phyloP scores from a whole-genome alignment of 1,139 yeast species.

The Yamadazyma diddensiae region DNA sequence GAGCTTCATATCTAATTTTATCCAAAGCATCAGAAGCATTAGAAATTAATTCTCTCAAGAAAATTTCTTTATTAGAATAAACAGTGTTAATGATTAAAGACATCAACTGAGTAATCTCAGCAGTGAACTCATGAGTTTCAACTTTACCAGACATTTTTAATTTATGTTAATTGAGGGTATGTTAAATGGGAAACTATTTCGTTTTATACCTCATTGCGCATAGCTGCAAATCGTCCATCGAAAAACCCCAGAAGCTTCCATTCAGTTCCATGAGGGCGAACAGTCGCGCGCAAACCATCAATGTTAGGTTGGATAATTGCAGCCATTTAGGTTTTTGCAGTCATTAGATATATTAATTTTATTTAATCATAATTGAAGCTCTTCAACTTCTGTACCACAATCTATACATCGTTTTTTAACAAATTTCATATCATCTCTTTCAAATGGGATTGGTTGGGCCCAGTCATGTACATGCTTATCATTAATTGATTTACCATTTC shows the following conservation, averaged over 20 bases:
- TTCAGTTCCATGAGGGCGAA: slow-evolving; percentile 29
- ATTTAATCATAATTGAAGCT: slow-evolving; percentile 27
- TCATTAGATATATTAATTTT: not conserved
- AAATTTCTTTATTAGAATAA: slow-evolving; percentile 98
- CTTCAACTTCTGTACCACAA: slow-evolving; percentile 88
- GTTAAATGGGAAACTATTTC: slow-evolving; percentile 5
- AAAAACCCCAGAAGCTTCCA: slow-evolving; percentile 28
- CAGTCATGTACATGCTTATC: slow-evolving; percentile 75
- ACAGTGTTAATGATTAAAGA: slow-evolving; percentile 99
- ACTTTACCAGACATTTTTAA: slow-evolving; percentile 54
- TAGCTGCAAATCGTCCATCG: slow-evolving; percentile 15
- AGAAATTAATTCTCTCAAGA: slow-evolving; percentile 98
- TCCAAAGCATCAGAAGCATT: slow-evolving; percentile 87
- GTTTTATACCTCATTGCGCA: slow-evolving; percentile 7
- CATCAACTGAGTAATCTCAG: slow-evolving; percentile 99
- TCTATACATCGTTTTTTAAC: slow-evolving; percentile 64
- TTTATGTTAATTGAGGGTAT: not conserved
- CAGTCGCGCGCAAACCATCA: not conserved
- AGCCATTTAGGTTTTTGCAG: not conserved
- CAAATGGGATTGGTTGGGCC: slow-evolving; percentile 50
- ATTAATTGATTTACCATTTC: slow-evolving; percentile 52
- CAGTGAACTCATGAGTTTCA: slow-evolving; percentile 96
- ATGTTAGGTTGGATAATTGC: not conserved
- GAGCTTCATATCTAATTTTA: slow-evolving; percentile 96
- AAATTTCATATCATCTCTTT: slow-evolving; percentile 42